Evolutionary conservation across 1,284 basidiomycete genomes (phyloP), one percentile per base, ranked within the genome.

Genomic region (Ustilago cynodontis): DNA sequence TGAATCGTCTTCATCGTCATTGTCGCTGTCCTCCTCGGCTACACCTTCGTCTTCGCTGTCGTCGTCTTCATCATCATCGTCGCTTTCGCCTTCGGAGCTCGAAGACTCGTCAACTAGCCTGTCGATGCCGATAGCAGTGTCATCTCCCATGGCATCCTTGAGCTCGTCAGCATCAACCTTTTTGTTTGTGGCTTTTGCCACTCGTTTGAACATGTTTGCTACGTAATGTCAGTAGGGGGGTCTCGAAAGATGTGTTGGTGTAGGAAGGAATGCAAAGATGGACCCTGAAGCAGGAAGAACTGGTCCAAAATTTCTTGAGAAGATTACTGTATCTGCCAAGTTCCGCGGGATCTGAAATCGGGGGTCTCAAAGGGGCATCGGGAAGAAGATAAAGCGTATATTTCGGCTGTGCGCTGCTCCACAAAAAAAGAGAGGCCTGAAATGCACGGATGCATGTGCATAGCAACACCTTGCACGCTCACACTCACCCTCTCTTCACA

Each of bases 91-190:
- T 50, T 72, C 66, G 8, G 66, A 69, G 52, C 66, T 69, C 9
- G 70, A 72, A n/a, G 63, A 65, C 31, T 77, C 74, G 60, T 77
- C 70, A n/a, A 72, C 62, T 41, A 69, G 61, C 60, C 63, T 64
- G 65, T 76, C 73, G 61, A 76, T 71, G 53, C 64, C 67, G 33
- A 76, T 61, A 11, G 68, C 73, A 14, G 73, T 71, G 59, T 76
- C 73, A 28, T 76, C 73, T 5, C 73, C 73, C 13, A 64, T 68
- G 1, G 41, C 58, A 3, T 45, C n/a, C 55, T 71, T 71, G 59
- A 68, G 43, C 4, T 71, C 57, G n/a, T 71, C 68, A n/a, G 47
- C 65, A 45, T 65, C 59, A 29, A 13, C 53, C 49, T 66, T 76
- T 33, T 55, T 67, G 37, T 33, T 50, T 2, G 73, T 76, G 35